Evolutionary conservation across 2,329 filamentous ascomycete genomes (phyloP), one percentile per base, ranked within the genome.

Genomic region (Aspergillus niger): DNA sequence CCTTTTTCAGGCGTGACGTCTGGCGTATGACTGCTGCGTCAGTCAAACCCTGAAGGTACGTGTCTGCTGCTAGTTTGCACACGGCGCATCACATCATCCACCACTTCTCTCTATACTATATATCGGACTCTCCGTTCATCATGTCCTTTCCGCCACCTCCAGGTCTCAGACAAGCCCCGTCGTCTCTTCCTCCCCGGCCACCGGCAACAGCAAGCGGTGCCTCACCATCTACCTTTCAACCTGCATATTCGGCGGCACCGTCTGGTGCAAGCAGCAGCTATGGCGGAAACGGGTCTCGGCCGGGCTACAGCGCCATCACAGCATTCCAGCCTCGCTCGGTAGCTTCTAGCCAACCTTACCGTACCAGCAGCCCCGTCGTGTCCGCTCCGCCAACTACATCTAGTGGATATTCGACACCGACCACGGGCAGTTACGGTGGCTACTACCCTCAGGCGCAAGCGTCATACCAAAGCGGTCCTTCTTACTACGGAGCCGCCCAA

Each of bases 61-160:
- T 78, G 71, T 72, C 69, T 68, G 66, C 67, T 70, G 70, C 67
- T 70, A 68, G 68, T 67, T 65, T 65, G 60, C 65, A 72, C 56
- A 67, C 68, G 70, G 69, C 67, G 68, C 68, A 67, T 69, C 67
- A 66, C 61, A 63, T 55, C 62, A 69, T 68, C 64, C 62, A 69
- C 64, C 69, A 62, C 60, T 58, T 68, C 59, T 70, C 61, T 70
- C 62, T 70, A 65, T 36, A 13, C 32, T 36, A 36, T 36, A 36
- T 36, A 36, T 72, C 72, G 77, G 73, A 70, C 73, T 61, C 70
- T 68, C 75, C 77, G 71, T 81, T 82, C 81, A 83, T 82, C 81
- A 94, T 94, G 91, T 89, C 90, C 80, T 91, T 91, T 85, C 89
- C 90, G 79, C 89, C 89, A 75, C 89, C 90, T 89, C 89, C 91